Evolutionary conservation across 257 asterid species (phyloP).

Genomic region (Gardenia jasminoides): DNA sequence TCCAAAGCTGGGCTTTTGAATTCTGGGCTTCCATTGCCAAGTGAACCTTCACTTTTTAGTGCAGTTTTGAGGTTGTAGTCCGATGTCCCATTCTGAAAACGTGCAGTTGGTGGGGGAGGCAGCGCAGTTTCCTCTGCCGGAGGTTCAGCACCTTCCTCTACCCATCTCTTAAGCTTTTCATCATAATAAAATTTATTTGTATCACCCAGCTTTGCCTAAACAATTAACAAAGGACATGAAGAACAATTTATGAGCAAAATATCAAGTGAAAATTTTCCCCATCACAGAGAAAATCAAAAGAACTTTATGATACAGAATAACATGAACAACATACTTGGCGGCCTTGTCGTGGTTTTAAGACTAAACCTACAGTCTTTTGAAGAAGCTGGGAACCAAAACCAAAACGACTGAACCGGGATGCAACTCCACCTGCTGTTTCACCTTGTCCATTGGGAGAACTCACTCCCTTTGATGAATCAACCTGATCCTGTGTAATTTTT

Average conservation of each 20-base stretch:
- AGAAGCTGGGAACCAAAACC: constrained; percentile 39
- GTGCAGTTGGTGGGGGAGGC: constrained; percentile 84
- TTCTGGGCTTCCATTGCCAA: constrained; percentile 55
- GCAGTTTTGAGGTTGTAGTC: constrained; percentile 71
- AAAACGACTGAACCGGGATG: constrained; percentile 69
- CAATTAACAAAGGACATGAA: constrained; percentile 6
- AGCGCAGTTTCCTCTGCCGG: constrained; percentile 67
- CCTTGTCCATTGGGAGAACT: constrained; percentile 46
- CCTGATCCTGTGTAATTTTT: constrained; percentile 44
- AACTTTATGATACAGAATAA: constrained; percentile 3
- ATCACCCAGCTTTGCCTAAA: constrained; percentile 92
- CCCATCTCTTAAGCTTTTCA: constrained; percentile 94
- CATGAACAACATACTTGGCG: constrained; percentile 32
- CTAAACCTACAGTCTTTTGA: constrained; percentile 47
- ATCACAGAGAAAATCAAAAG: neutral
- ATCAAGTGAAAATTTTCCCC: neutral
- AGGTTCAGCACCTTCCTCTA: constrained; percentile 83
- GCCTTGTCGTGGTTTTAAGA: constrained; percentile 41
- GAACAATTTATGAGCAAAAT: neutral
- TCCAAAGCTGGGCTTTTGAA: constrained; percentile 55
- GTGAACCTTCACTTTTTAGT: constrained; percentile 52
- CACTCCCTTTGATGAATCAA: constrained; percentile 66
- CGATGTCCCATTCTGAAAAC: constrained; percentile 73
- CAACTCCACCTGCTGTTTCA: constrained; percentile 46
- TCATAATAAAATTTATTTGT: constrained; percentile 82